Conservation (phyloP, 2,329 filamentous ascomycete genomes). For the Hymenoscyphus infarciens region DNA sequence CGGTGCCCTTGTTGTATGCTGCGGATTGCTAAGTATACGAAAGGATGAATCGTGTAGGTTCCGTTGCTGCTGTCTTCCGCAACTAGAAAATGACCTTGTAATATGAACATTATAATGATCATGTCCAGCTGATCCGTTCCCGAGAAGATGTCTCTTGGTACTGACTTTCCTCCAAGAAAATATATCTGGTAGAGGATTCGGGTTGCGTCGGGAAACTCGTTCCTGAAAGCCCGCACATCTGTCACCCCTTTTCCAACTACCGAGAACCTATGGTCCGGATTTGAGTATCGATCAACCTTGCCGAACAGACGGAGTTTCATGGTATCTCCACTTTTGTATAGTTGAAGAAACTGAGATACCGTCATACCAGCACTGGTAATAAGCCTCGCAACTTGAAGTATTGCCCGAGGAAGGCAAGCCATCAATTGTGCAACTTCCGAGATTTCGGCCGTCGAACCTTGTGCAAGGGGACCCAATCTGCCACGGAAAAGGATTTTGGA, state of each 20-base stretch:
- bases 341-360: slow-evolving; percentile 25
- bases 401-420: slow-evolving; percentile 23
- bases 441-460: slow-evolving; percentile 20
- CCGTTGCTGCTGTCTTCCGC: slow-evolving; percentile 17
- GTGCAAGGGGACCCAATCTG: slow-evolving; percentile 15
- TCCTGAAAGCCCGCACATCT: slow-evolving; percentile 23
- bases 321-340: slow-evolving; percentile 24
- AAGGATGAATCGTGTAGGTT: slow-evolving; percentile 25
- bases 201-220: slow-evolving; percentile 14
- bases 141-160: slow-evolving; percentile 25
- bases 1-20: slow-evolving; percentile 17
- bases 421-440: slow-evolving; percentile 21
- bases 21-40: slow-evolving; percentile 25
- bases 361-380: slow-evolving; percentile 29
- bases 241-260: slow-evolving; percentile 27
- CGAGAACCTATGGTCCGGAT: slow-evolving; percentile 18
- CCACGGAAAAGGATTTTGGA: slow-evolving; percentile 21
- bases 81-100: slow-evolving; percentile 25
- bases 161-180: slow-evolving; percentile 23
- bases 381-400: slow-evolving; percentile 25
- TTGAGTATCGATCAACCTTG: slow-evolving; percentile 21
- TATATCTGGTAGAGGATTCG: slow-evolving; percentile 26
- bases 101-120: slow-evolving; percentile 25
- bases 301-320: slow-evolving; percentile 27
- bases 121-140: slow-evolving; percentile 26